A percentile compares a stretch with the other conserved stretches of the same genome.
These are phyloP conservation scores for Candida michaelii DNA, from an alignment of 805 yeast species.

Conservation along the genomic window DNA sequence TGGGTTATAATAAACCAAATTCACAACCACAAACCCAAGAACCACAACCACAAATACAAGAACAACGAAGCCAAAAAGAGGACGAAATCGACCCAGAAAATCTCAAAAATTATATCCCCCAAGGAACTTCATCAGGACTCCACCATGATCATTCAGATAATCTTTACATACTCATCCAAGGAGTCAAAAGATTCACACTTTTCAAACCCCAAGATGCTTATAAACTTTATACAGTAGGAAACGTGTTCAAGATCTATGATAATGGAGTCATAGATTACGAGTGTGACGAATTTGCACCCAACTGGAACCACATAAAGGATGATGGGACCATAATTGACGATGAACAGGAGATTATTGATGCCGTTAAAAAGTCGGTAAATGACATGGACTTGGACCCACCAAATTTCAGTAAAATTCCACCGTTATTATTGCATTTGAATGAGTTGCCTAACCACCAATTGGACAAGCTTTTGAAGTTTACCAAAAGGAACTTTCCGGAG, in stretches of 20 bases:
- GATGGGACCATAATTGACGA: slow-evolving; percentile 62
- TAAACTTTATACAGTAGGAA: slow-evolving; percentile 64
- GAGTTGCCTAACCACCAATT: slow-evolving; percentile 19
- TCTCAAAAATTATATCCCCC: slow-evolving; percentile 47
- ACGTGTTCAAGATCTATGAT: slow-evolving; percentile 48
- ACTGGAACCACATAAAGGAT: slow-evolving; percentile 60
- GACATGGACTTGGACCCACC: slow-evolving; percentile 48
- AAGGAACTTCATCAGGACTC: slow-evolving; percentile 67
- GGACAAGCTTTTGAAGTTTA: slow-evolving; percentile 30
- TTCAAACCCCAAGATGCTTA: slow-evolving; percentile 63
- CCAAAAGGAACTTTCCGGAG: slow-evolving; percentile 48
- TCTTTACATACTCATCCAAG: slow-evolving; percentile 59
- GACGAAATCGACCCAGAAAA: slow-evolving; percentile 14
- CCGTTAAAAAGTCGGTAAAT: slow-evolving; percentile 21
- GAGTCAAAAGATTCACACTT: slow-evolving; percentile 64
- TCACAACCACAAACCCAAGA: not conserved
- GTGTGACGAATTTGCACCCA: slow-evolving; percentile 52
- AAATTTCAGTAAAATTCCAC: slow-evolving; percentile 65
- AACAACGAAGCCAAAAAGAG: not conserved
- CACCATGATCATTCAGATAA: slow-evolving; percentile 85
- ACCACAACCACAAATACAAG: not conserved
- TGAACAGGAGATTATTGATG: slow-evolving; percentile 19
- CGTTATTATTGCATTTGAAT: slow-evolving; percentile 59
- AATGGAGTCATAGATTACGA: slow-evolving; percentile 70
- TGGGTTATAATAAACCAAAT: slow-evolving; percentile 43